A percentile compares a stretch with the other conserved stretches of the same genome.
These are phyloP conservation scores for Heliamphora pulchella DNA, from an alignment of 179 eudicot species.

Conservation along the genomic window DNA sequence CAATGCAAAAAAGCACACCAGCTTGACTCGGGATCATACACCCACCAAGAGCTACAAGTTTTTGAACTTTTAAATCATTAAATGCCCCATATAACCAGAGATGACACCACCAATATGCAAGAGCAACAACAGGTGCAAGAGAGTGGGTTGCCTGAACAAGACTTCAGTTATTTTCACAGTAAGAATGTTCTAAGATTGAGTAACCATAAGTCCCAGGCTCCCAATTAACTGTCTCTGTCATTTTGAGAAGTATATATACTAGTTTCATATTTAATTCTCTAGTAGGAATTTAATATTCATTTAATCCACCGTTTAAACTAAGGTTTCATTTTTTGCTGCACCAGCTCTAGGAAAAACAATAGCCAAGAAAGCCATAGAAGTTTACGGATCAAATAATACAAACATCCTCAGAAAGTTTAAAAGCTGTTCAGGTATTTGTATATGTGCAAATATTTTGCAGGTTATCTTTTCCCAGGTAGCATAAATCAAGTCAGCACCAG, in stretches of 20 bases:
- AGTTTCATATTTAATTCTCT: neutral
- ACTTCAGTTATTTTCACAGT: neutral
- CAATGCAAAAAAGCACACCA: neutral
- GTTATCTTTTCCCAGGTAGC: neutral
- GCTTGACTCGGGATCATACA: neutral
- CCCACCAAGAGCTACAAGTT: neutral
- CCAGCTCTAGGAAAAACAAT: neutral
- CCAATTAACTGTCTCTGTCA: neutral
- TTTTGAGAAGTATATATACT: constrained; percentile 5
- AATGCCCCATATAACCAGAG: neutral
- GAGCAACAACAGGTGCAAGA: neutral
- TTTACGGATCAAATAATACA: constrained; percentile 11
- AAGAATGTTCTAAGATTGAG: neutral
- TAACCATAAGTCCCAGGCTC: neutral
- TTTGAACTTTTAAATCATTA: constrained; percentile 8
- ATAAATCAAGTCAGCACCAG: neutral
- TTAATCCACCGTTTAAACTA: neutral
- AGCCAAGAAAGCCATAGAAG: neutral
- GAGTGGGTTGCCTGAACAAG: neutral
- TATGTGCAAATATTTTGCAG: neutral
- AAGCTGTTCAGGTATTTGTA: neutral
- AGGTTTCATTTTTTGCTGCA: neutral
- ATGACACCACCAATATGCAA: neutral
- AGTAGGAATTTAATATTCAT: neutral
- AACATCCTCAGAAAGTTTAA: neutral